Percentiles rank a stretch among this genome's conserved stretches.
These are phyloP conservation scores for Ascochyta viciae-villosae DNA, from an alignment of 2,329 filamentous ascomycete genomes.

Conservation along the genomic window DNA sequence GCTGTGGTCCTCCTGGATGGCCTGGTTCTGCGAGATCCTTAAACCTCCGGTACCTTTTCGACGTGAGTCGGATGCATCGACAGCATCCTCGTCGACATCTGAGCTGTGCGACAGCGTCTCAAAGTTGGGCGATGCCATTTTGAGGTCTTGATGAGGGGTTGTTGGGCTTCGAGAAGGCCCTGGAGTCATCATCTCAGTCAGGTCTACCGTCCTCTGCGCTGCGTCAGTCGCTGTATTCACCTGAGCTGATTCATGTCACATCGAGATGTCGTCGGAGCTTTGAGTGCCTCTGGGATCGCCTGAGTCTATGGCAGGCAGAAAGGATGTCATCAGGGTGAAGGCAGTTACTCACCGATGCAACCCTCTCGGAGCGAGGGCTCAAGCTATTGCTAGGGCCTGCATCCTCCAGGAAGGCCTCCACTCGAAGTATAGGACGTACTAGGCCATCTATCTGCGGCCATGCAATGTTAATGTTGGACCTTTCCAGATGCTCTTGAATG, in stretches of 20 bases:
- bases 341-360: conserved; percentile 36
- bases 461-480: conserved; percentile 28
- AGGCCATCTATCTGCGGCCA: conserved; percentile 38
- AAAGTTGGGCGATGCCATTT: conserved; percentile 8
- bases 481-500: conserved; percentile 40
- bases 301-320: no score
- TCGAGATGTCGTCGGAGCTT: no score
- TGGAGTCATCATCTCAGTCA: conserved; percentile 35
- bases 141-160: conserved; percentile 12
- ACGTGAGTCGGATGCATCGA: conserved; percentile 10
- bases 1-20: conserved; percentile 38
- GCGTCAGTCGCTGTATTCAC: neutral
- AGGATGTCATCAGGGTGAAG: neutral
- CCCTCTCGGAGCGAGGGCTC: conserved; percentile 28
- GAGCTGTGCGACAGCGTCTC: conserved; percentile 17
- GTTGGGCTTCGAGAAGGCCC: conserved; percentile 32
- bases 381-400: conserved; percentile 17
- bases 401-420: conserved; percentile 45
- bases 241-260: neutral
- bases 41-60: conserved; percentile 40
- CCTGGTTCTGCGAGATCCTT: conserved; percentile 34
- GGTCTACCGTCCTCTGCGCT: conserved; percentile 33
- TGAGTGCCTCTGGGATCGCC: neutral
- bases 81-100: conserved; percentile 3
- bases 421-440: conserved; percentile 33